phyloP scores from a whole-genome alignment of 169 alveolate species.

The Eimeria necatrix region DNA sequence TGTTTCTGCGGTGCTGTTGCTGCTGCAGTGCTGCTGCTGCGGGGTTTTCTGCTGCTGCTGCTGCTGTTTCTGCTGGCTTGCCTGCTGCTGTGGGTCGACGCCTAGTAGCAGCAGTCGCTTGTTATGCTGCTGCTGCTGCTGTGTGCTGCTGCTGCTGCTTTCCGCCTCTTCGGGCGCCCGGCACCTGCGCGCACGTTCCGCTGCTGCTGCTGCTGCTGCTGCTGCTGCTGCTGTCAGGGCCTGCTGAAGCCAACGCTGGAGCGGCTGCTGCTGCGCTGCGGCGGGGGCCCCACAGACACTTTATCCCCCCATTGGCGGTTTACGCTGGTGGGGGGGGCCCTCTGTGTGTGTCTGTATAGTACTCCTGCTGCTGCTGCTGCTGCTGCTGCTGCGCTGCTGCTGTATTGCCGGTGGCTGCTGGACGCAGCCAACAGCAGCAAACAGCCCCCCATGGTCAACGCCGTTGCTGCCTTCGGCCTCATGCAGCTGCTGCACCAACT shows the following conservation, averaged over 20 bases:
- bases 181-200: too few species aligned
- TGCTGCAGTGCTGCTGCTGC: too few species aligned
- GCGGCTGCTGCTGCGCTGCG: not conserved
- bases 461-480: slow-evolving; percentile 47
- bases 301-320: slow-evolving; percentile 16
- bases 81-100: too few species aligned
- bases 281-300: not conserved
- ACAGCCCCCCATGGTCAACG: slow-evolving; percentile 41
- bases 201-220: too few species aligned
- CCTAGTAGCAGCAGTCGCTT: too few species aligned
- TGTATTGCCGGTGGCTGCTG: slow-evolving; percentile 19
- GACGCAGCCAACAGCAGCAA: not conserved
- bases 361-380: not conserved
- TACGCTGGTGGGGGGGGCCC: slow-evolving; percentile 6
- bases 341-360: slow-evolving; percentile 4
- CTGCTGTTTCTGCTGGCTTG: too few species aligned
- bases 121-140: too few species aligned
- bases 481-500: not conserved
- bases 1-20: too few species aligned
- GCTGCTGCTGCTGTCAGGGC: slow-evolving; percentile 40
- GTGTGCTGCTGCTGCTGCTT: too few species aligned
- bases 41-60: too few species aligned
- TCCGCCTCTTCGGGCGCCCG: too few species aligned
- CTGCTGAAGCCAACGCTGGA: not conserved
- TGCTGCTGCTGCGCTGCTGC: too few species aligned